Evolutionary conservation across 306 rosid genomes (phyloP).

Genomic region (Malus domestica): ASM211411v1 NC_041803.1:24945501-24946000

Average conservation of each 20-base stretch:
- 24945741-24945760: slow-evolving; percentile 79
- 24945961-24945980: neutral
- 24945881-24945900: neutral
- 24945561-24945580: slow-evolving; percentile 52
- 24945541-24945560: slow-evolving; percentile 2
- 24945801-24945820: neutral
- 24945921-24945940: neutral
- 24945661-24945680: neutral
- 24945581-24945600: slow-evolving; percentile 9
- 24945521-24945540: slow-evolving; percentile 13
- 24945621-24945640: neutral
- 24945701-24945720: slow-evolving; percentile 29
- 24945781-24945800: slow-evolving; percentile 70
- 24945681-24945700: neutral
- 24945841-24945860: neutral
- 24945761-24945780: slow-evolving; percentile 86
- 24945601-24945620: neutral
- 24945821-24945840: neutral
- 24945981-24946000: neutral
- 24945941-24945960: neutral
- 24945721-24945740: slow-evolving; percentile 49
- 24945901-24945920: neutral
- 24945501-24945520: neutral
- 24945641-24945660: neutral
- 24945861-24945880: neutral